These are phyloP conservation scores for Alloteropsis angusta DNA, from an alignment of 202 grass and related monocot genomes.

Conservation along the genomic window DNA sequence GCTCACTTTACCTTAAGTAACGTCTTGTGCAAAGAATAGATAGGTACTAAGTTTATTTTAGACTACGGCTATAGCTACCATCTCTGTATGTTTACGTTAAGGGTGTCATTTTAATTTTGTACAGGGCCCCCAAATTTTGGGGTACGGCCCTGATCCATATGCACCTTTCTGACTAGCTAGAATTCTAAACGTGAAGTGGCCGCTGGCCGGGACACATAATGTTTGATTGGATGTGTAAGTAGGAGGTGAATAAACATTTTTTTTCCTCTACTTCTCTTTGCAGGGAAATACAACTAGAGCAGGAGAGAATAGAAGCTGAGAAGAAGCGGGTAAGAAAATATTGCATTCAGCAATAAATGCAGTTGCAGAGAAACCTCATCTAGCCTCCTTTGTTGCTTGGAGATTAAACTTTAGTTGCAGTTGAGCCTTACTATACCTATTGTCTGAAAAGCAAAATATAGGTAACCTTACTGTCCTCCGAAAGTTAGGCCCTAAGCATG, in stretches of 20 bases:
- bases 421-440: neutral
- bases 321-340: conserved; percentile 51
- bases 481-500: neutral
- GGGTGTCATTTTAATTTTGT: no score
- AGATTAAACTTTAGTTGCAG: neutral
- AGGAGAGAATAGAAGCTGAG: conserved; percentile 87
- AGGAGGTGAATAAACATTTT: neutral
- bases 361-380: neutral
- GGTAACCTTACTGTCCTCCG: neutral
- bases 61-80: no score
- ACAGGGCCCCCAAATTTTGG: no score
- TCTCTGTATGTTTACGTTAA: no score
- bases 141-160: no score
- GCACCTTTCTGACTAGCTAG: neutral
- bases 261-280: conserved; percentile 4
- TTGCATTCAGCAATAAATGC: neutral
- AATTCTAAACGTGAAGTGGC: neutral
- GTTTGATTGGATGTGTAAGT: neutral
- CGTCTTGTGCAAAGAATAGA: no score
- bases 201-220: neutral
- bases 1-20: no score
- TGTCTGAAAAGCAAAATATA: no score
- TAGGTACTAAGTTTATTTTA: no score
- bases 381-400: neutral
- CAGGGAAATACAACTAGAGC: conserved; percentile 87